Base-by-base conservation (phyloP, 257 asterid species). In the Fraxinus excelsior region DNA sequence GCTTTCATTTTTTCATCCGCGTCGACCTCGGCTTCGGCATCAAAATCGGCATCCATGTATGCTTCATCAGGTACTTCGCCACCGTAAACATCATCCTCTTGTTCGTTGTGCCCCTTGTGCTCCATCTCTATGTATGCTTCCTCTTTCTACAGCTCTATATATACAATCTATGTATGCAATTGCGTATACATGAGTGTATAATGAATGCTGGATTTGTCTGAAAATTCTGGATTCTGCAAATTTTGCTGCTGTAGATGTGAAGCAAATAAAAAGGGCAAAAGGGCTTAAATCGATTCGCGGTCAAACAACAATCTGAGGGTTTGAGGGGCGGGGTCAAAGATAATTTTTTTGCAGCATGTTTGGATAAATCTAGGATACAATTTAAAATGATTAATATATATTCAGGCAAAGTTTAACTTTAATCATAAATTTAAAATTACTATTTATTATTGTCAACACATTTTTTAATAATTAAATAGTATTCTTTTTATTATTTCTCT, bases 41-140 rank as follows among this genome's bases (percentile, higher is more conserved):
- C 92, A 65, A 82, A 86, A 70, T 88, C 90, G 12, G 92, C 53
- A 77, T 88, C 92, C 92, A 88, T 86, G 82, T 84, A 86, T 34
- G 85, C 89, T 69, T 88, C 92, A 34, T 88, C 90, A 9, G 90
- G 92, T 51, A 86, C 79, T 67, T 86, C 89, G 5, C 90, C 88
- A 64, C 90, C 92, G 85, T 88, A 88, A 13, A 88, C 82, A 32
- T 83, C 90, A 80, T 84, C 90, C 46, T 86, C 92, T 56, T 84
- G 87, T 73, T 84, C 89, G 78, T 76, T 87, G 71, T 74, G 86
- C 82, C 51, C 81, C 76, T 80, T 80, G 46, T 79, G 70, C 74
- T 84, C 87, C 89, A 85, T 83, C 69, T 74, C 72, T 60, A 66
- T 72, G 11, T 60, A 19, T 78, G 58, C 42, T 70, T 64, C 51